Evolutionary conservation across 768 basidiomycete species (phyloP).

Genomic region (Amanita thiersii): DNA sequence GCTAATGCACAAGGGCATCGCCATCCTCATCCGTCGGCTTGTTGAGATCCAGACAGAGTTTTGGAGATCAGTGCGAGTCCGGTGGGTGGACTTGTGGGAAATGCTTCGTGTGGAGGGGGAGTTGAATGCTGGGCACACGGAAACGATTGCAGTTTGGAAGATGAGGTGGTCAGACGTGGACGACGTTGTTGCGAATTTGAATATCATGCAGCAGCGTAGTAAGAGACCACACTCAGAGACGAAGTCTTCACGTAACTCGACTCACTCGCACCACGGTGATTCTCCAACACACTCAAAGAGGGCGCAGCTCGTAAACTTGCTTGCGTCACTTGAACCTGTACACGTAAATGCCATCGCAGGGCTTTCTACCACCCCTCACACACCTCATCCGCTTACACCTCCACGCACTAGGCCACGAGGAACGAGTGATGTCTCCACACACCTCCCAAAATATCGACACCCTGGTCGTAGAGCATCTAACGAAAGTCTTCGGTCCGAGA

Average conservation of each 20-base stretch:
- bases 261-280: slow-evolving; percentile 13
- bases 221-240: slow-evolving; percentile 6
- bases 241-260: slow-evolving; percentile 8
- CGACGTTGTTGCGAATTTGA: slow-evolving; percentile 29
- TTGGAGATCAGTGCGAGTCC: slow-evolving; percentile 49
- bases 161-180: slow-evolving; percentile 64
- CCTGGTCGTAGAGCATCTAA: slow-evolving; percentile 16
- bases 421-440: slow-evolving; percentile 16
- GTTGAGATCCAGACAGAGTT: slow-evolving; percentile 51
- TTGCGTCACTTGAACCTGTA: slow-evolving; percentile 21
- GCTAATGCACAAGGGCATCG: slow-evolving; percentile 54
- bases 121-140: slow-evolving; percentile 54
- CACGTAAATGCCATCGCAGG: no score
- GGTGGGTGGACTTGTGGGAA: slow-evolving; percentile 83
- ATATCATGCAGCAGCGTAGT: slow-evolving; percentile 16
- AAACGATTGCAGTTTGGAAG: slow-evolving; percentile 69
- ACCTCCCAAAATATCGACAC: slow-evolving; percentile 5
- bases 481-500: slow-evolving; percentile 15
- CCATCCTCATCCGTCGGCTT: slow-evolving; percentile 40
- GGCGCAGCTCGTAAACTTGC: slow-evolving; percentile 12
- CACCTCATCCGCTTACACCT: slow-evolving; percentile 10
- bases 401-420: slow-evolving; percentile 18
- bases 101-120: slow-evolving; percentile 68
- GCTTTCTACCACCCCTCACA: slow-evolving; percentile 6
- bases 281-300: slow-evolving; percentile 9